A percentile compares a stretch with the other conserved stretches of the same genome.
These are phyloP conservation scores for Russula lepida DNA, from an alignment of 768 basidiomycete species.

Conservation along the genomic window DNA sequence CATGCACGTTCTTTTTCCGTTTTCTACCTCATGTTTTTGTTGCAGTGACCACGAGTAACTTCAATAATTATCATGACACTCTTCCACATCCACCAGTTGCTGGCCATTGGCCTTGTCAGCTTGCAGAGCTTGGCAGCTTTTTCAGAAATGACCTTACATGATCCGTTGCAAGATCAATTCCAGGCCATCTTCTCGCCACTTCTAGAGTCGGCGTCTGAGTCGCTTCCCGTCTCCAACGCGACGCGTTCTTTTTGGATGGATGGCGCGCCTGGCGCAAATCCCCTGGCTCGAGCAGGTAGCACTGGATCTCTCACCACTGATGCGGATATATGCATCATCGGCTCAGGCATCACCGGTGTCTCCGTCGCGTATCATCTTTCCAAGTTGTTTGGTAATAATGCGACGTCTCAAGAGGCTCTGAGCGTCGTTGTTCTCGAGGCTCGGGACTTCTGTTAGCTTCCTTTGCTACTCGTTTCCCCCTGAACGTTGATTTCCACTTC, in stretches of 20 bases:
- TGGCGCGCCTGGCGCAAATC: conserved; percentile 48
- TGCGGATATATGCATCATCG: conserved; percentile 71
- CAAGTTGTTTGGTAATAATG: conserved; percentile 21
- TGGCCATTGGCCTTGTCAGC: not conserved
- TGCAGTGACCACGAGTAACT: not conserved
- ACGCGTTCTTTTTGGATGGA: conserved; percentile 71
- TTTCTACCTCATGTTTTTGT: not conserved
- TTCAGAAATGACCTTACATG: not conserved
- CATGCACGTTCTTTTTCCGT: not conserved
- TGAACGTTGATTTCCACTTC: not conserved
- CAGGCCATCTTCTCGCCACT: not conserved
- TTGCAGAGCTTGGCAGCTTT: not conserved
- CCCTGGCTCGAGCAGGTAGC: conserved; percentile 60
- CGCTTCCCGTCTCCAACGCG: conserved; percentile 51
- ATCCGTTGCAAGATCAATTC: not conserved
- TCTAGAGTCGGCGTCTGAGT: conserved; percentile 10
- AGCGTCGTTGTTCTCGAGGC: conserved; percentile 71
- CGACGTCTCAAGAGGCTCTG: conserved; percentile 24
- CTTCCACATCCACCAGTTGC: not conserved
- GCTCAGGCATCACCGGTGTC: conserved; percentile 72
- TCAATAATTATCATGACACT: not conserved
- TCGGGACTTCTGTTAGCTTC: conserved; percentile 68
- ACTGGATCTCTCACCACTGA: conserved; percentile 46
- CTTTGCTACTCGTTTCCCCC: not conserved
- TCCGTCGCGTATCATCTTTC: conserved; percentile 67